Evolutionary conservation across 2,329 filamentous ascomycete species (phyloP).

Genomic region (Phoma sp.): DNA sequence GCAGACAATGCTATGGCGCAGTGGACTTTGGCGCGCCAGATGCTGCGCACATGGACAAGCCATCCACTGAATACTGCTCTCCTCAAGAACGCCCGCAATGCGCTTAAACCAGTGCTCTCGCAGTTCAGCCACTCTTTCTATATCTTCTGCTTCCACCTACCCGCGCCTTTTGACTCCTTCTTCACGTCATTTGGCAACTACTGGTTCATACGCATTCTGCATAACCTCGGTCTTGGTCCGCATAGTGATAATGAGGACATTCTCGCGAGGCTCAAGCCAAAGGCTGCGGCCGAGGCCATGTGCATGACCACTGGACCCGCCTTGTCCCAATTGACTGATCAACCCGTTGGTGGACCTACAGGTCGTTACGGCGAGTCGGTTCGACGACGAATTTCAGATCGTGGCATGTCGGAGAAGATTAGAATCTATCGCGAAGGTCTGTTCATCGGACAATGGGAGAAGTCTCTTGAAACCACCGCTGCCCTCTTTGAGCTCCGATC

Average conservation of each 20-base stretch:
- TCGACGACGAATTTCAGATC: constrained; percentile 44
- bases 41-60: constrained; percentile 56
- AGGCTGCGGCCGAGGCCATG: constrained; percentile 54
- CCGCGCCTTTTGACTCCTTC: constrained; percentile 51
- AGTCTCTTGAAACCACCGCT: constrained; percentile 57
- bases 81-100: constrained; percentile 52
- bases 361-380: constrained; percentile 49
- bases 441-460: constrained; percentile 55
- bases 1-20: constrained; percentile 51
- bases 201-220: constrained; percentile 54
- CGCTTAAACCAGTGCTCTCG: constrained; percentile 54
- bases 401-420: constrained; percentile 59
- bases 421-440: constrained; percentile 62
- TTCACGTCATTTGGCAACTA: constrained; percentile 58
- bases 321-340: constrained; percentile 48
- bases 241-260: constrained; percentile 17
- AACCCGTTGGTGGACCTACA: background rate
- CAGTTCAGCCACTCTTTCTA: constrained; percentile 61
- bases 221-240: constrained; percentile 48
- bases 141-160: constrained; percentile 61
- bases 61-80: constrained; percentile 54
- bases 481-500: constrained; percentile 53
- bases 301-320: constrained; percentile 61
- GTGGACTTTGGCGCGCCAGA: constrained; percentile 54
- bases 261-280: constrained; percentile 12